Conservation (phyloP, 305 asterid genomes). For the Ilex paraguariensis region DNA sequence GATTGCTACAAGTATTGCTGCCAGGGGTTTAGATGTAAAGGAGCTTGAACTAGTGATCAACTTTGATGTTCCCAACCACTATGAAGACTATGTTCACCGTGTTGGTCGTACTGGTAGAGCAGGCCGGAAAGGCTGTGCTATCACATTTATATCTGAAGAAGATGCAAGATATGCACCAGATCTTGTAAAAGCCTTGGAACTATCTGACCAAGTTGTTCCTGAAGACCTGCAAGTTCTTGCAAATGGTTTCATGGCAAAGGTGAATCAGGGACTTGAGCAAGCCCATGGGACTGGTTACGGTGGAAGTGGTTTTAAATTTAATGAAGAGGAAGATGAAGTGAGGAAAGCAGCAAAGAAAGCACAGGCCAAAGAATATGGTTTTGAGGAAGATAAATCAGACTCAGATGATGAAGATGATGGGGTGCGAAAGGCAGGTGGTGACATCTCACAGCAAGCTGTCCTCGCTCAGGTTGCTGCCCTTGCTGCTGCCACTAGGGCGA, state of each 20-base stretch:
- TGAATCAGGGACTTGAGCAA: constrained; percentile 89
- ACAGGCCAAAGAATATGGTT: constrained; percentile 89
- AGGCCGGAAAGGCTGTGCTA: constrained; percentile 86
- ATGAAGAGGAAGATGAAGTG: constrained; percentile 93
- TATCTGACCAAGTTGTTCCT: constrained; percentile 91
- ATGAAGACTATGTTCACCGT: constrained; percentile 97
- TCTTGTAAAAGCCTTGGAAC: constrained; percentile 82
- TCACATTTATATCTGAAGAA: constrained; percentile 80
- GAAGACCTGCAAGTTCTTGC: constrained; percentile 84
- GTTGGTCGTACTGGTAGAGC: constrained; percentile 99
- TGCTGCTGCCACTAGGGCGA: constrained; percentile 59
- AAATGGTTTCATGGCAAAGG: constrained; percentile 79
- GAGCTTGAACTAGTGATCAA: constrained; percentile 91
- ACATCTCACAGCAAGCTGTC: constrained; percentile 63
- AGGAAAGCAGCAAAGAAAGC: constrained; percentile 95
- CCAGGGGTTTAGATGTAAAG: constrained; percentile 96
- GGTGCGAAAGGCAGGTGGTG: constrained; percentile 79
- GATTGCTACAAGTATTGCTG: constrained; percentile 92
- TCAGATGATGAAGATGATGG: constrained; percentile 91
- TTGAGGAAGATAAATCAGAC: constrained; percentile 93
- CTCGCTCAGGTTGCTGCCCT: constrained; percentile 68
- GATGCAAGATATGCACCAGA: constrained; percentile 91
- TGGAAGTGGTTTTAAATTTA: constrained; percentile 93
- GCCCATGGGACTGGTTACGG: constrained; percentile 97
- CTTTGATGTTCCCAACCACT: constrained; percentile 89